Evolutionary conservation across 441 rosid species (phyloP), one percentile per base, ranked within the genome.

Genomic region (Viola pubescens): DNA sequence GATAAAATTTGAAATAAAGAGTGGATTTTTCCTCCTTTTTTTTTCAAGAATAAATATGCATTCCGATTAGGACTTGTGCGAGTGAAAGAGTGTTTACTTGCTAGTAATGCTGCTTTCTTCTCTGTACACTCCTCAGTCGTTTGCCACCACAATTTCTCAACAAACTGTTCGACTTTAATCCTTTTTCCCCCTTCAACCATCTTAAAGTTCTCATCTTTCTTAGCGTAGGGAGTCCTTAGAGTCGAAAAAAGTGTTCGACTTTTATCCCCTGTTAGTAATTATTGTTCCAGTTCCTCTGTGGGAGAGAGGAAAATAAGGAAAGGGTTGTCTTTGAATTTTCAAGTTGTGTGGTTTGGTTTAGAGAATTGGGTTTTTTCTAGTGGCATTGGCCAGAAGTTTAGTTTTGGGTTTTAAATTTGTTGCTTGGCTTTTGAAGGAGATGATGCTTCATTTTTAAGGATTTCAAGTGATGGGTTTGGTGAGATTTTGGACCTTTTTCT

Each of bases 401-500:
- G 16, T 44, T 16, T 41, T 46, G 26, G 54, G 40, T 48, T 52
- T 54, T 39, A 54, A 59, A 64, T 37, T 14, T 64, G 59, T 58
- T 48, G 54, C 16, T 58, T 65, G 47, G 68, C 51, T 56, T 68
- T 26, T 26, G 34, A 26, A 26, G 34, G 34, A 0, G 62, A 64
- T 63, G 73, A 77, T 73, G 82, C 84, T 80, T 80, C 66, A 61
- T 68, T 59, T 64, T 75, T 70, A 84, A 81, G 79, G 67, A 67
- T 69, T 60, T 38, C 70, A 66, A 56, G 57, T 65, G 56, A 51
- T 77, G 72, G 64, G 72, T 74, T 81, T 81, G 84, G 83, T 74
- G 81, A 76, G 74, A 63, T 73, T 65, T 77, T 69, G 85, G 82
- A 79, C 81, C 87, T 77, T 67, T 70, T 80, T 61, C 64, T 26